Base-by-base conservation (phyloP, 805 yeast species). In the Jamesozyma jinghongensis region DNA sequence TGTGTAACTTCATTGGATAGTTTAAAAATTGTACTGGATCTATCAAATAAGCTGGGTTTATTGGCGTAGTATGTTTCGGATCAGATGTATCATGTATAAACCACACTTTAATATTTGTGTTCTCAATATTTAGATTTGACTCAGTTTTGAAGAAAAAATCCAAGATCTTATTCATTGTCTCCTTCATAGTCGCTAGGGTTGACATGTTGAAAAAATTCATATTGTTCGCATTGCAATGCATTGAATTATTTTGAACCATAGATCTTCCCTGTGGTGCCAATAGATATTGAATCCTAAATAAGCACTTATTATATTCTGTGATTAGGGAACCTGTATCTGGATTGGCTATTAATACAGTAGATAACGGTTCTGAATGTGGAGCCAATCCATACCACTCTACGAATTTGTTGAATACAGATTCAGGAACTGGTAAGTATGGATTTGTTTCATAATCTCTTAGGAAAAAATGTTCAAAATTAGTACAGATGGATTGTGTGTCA, bases 331-430 rank as follows among this genome's bases (percentile, higher is more conserved):
- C 41, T 30, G 45, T 25, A 22, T 51, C 48, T 5, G 53, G 56
- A 30, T 61, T 62, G 11, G 43, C 36, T 18, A 69, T 50, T 8
- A 67, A 47, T 14, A 47, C 51, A 3, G 78, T 66, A n/a, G 48
- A 45, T 1, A 71, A 56, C 0, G 71, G 66, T 5, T 46, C 44
- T 5, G 70, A 62, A 4, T 52, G 54, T 1, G 69, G 68, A 1
- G 59, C 52, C 18, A 73, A 38, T 0, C 82, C 83, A 55, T 77
- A 79, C 79, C 81, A 74, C 26, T 66, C 63, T 1, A 54, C 57
- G 8, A 81, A 55, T 43, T 64, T 52, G 3, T 64, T 51, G 48
- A 74, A 79, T 2, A 72, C 65, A 4, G 62, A 57, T 5, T 70
- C 70, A 0, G 74, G 61, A 0, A 80, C 58, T 0, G 66, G 52